Evolutionary conservation across 805 yeast species (phyloP).

Genomic region (Wickerhamomyces xylosicus): DNA sequence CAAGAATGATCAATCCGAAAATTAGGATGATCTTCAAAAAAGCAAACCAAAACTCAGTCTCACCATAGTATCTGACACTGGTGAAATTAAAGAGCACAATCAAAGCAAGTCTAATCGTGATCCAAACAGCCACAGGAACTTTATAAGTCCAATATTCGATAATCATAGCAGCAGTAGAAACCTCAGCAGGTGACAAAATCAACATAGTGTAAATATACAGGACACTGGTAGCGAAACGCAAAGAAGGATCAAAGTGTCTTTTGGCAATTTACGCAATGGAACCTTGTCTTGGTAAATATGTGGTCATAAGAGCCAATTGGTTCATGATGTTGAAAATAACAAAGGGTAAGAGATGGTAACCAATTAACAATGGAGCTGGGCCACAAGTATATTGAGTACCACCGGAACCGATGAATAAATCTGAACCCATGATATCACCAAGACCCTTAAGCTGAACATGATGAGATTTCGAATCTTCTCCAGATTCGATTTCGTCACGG

Average conservation of each 20-base stretch:
- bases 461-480: too few species aligned
- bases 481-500: too few species aligned
- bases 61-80: slow-evolving; percentile 54
- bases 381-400: slow-evolving; percentile 54
- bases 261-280: slow-evolving; percentile 50
- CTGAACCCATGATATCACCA: slow-evolving; percentile 82
- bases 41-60: slow-evolving; percentile 51
- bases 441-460: slow-evolving; percentile 77
- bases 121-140: slow-evolving; percentile 55
- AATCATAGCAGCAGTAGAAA: slow-evolving; percentile 48
- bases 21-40: slow-evolving; percentile 52
- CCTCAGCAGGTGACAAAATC: slow-evolving; percentile 28
- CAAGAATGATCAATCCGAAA: slow-evolving; percentile 47
- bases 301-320: slow-evolving; percentile 60
- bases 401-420: slow-evolving; percentile 71
- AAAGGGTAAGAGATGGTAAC: slow-evolving; percentile 52
- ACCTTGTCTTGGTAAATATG: slow-evolving; percentile 54
- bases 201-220: slow-evolving; percentile 18
- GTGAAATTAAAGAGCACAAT: slow-evolving; percentile 38
- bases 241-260: slow-evolving; percentile 32
- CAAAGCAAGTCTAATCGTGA: slow-evolving; percentile 39
- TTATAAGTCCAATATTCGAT: slow-evolving; percentile 43
- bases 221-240: slow-evolving; percentile 21
- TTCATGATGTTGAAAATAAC: slow-evolving; percentile 59
- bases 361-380: slow-evolving; percentile 56